Conservation (phyloP, 2,329 filamentous ascomycete genomes). For the Diplodia scrobiculata region DNA sequence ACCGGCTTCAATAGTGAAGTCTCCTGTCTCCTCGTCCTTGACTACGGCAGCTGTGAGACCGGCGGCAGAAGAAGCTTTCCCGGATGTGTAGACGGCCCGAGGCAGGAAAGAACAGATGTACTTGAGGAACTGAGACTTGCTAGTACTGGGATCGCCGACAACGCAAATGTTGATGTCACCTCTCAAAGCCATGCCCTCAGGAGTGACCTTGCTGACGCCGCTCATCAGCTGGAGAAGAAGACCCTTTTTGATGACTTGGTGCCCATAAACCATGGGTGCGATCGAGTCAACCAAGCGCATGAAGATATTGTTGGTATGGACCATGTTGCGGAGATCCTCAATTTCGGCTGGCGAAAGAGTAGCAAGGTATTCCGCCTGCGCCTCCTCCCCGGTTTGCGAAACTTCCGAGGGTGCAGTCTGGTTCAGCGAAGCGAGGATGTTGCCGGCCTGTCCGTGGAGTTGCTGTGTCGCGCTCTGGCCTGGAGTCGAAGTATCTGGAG, state of each 20-base stretch:
- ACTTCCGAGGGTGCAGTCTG: constrained; percentile 69
- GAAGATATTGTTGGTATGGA: constrained; percentile 95
- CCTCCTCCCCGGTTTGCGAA: constrained; percentile 68
- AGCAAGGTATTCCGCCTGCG: constrained; percentile 81
- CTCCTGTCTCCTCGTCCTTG: constrained; percentile 97
- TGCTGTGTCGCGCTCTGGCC: constrained; percentile 72
- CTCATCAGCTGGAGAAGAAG: constrained; percentile 91
- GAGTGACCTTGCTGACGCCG: constrained; percentile 88
- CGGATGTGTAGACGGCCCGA: constrained; percentile 93
- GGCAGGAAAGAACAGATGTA: constrained; percentile 98
- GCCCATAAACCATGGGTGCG: constrained; percentile 95
- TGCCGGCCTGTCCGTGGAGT: constrained; percentile 71
- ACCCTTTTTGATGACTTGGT: constrained; percentile 97
- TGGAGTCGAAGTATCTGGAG: constrained; percentile 78
- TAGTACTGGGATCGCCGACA: constrained; percentile 94
- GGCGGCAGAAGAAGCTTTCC: constrained; percentile 94
- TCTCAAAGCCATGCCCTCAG: constrained; percentile 92
- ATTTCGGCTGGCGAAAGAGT: constrained; percentile 87
- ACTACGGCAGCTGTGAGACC: constrained; percentile 96
- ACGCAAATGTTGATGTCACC: constrained; percentile 99
- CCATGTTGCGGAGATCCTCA: constrained; percentile 86
- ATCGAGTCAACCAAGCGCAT: constrained; percentile 88
- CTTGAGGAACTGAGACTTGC: constrained; percentile 97
- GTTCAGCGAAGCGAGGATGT: constrained; percentile 82
- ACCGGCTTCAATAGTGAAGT: constrained; percentile 98